phyloP scores from a whole-genome alignment of 176 grass and related monocot genomes.

The Canna indica region DNA sequence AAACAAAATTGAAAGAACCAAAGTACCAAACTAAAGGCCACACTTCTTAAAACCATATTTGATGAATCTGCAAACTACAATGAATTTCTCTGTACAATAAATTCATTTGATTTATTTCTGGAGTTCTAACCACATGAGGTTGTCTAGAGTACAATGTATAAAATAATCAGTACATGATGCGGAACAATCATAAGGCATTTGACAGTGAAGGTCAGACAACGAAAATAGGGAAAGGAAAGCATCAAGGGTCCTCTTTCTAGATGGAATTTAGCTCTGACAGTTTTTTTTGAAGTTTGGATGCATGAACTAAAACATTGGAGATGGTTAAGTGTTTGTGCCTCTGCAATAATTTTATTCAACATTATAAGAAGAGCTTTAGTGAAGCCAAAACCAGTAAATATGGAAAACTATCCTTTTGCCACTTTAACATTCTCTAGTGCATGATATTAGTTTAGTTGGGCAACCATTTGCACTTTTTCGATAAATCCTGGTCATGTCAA shows the following conservation, averaged over 20 bases:
- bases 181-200: neutral
- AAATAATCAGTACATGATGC: neutral
- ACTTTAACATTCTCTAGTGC: neutral
- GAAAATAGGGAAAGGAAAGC: neutral
- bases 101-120: neutral
- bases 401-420: neutral
- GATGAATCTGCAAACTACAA: neutral
- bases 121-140: neutral
- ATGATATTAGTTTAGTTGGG: neutral
- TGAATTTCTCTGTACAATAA: neutral
- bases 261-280: neutral
- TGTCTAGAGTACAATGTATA: neutral
- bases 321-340: neutral
- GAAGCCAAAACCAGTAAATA: neutral
- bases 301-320: no score
- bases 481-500: neutral
- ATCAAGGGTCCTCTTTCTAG: neutral
- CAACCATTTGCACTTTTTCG: neutral
- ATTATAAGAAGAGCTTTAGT: neutral
- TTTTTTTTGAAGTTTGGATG: neutral
- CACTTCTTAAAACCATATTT: neutral
- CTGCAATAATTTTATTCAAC: neutral
- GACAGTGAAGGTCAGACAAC: neutral
- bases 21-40: neutral
- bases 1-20: neutral